Evolutionary conservation across 2,329 filamentous ascomycete genomes (phyloP).

Genomic region (Penicillium expansum): DNA sequence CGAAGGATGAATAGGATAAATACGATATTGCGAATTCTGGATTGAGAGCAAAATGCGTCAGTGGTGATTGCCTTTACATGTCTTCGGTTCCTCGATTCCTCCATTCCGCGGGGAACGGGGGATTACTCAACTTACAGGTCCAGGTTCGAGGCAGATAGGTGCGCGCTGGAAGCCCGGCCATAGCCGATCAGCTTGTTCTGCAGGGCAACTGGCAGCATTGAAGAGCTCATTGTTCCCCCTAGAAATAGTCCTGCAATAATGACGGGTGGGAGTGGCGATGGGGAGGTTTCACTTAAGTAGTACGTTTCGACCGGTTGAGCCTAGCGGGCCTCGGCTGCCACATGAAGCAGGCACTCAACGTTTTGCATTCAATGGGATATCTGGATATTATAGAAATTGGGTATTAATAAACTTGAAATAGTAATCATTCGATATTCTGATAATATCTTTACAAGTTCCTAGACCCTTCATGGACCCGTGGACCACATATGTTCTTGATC

Average conservation of each 20-base stretch:
- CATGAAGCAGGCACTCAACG: conserved; percentile 6
- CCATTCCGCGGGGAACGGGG: conserved; percentile 12
- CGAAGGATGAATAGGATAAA: conserved; percentile 86
- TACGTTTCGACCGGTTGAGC: conserved; percentile 11
- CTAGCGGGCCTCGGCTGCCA: conserved; percentile 14
- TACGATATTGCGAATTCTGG: conserved; percentile 77
- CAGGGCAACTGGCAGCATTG: conserved; percentile 43
- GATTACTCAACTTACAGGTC: conserved; percentile 41
- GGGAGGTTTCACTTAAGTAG: conserved; percentile 12
- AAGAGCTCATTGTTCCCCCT: conserved; percentile 37
- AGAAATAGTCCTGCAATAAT: conserved; percentile 12
- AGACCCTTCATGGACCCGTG: background rate
- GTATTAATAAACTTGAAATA: background rate
- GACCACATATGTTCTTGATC: background rate
- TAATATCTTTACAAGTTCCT: background rate
- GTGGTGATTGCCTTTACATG: background rate
- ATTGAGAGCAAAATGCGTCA: background rate
- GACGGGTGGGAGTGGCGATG: conserved; percentile 10
- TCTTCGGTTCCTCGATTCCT: background rate
- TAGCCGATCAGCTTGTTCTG: conserved; percentile 46
- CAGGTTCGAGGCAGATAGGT: conserved; percentile 39
- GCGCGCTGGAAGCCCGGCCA: conserved; percentile 32
- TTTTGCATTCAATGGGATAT: background rate
- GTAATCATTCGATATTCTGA: too few relatives aligned
- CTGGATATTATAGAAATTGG: background rate